phyloP scores from a whole-genome alignment of 176 grass and related monocot genomes.

The maize (Zea mays) region Zm-B73-REFERENCE-NAM-5.0 NC_050103.1:173985001-173985500 shows the following conservation, averaged over 20 bases:
- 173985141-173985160: no score
- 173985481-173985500: slow-evolving; percentile 40
- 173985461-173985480: slow-evolving; percentile 28
- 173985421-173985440: slow-evolving; percentile 34
- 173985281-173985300: no score
- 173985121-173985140: no score
- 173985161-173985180: no score
- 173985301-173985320: no score
- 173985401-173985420: slow-evolving; percentile 38
- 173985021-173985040: slow-evolving; percentile 29
- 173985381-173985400: not conserved
- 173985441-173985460: slow-evolving; percentile 21
- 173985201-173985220: slow-evolving; percentile 51
- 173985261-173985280: no score
- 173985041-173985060: slow-evolving; percentile 18
- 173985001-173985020: slow-evolving; percentile 12
- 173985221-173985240: slow-evolving; percentile 41
- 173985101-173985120: slow-evolving; percentile 17
- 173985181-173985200: slow-evolving; percentile 34
- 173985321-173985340: slow-evolving; percentile 24
- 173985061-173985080: slow-evolving; percentile 20
- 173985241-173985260: no score
- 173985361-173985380: slow-evolving; percentile 18
- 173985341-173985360: not conserved
- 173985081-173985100: not conserved